phyloP scores from a whole-genome alignment of 768 basidiomycete species.

The Leccinum sublutescens region DNA sequence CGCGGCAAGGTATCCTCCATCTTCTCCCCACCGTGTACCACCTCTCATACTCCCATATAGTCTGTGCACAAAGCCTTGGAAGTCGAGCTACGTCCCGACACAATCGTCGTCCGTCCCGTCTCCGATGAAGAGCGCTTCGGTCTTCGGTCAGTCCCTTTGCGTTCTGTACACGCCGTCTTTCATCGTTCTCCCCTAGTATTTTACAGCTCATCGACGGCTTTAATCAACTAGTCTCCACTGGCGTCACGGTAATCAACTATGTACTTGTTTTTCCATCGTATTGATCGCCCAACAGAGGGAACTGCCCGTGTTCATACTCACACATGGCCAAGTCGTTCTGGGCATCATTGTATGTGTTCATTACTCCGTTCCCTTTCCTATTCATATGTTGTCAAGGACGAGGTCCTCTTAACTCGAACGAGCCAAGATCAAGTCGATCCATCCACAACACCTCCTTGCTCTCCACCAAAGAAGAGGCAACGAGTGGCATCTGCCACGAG shows the following conservation, averaged over 20 bases:
- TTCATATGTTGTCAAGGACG: conserved; percentile 47
- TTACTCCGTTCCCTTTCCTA: not conserved
- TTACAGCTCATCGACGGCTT: conserved; percentile 70
- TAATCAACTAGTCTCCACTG: conserved; percentile 45
- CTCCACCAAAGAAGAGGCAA: conserved; percentile 30
- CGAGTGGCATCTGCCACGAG: conserved; percentile 4
- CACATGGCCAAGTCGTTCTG: conserved; percentile 60
- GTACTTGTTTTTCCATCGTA: not conserved
- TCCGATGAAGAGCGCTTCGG: conserved; percentile 78
- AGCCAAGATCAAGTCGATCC: not conserved
- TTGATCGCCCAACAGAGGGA: conserved; percentile 54
- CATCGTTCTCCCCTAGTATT: conserved; percentile 44
- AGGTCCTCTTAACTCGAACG: conserved; percentile 33
- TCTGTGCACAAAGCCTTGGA: conserved; percentile 78
- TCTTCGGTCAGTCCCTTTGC: conserved; percentile 48
- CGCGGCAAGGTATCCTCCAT: conserved; percentile 51
- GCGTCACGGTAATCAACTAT: conserved; percentile 48
- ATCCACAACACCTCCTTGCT: conserved; percentile 20
- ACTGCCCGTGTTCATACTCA: conserved; percentile 77
- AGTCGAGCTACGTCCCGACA: conserved; percentile 61
- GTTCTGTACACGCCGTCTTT: not conserved
- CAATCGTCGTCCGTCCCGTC: conserved; percentile 47
- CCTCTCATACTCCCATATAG: conserved; percentile 31
- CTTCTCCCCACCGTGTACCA: not conserved
- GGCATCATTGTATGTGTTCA: conserved; percentile 65